Evolutionary conservation across 768 basidiomycete genomes (phyloP).

Genomic region (Mycena maculata): DNA sequence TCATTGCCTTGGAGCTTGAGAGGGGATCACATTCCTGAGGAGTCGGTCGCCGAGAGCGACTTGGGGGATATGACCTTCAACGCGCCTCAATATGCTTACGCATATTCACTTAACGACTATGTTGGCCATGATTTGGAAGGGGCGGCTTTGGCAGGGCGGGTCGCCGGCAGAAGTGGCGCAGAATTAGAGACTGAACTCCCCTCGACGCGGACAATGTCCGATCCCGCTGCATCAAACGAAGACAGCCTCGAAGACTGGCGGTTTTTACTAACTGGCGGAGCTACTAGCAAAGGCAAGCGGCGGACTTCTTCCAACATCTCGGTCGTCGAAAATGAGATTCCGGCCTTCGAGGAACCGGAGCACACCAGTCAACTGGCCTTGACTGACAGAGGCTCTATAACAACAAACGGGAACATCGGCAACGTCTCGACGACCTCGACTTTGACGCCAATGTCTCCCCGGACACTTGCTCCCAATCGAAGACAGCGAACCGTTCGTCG

Average conservation of each 20-base stretch:
- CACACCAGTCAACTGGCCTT: not conserved
- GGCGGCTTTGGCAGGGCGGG: conserved; percentile 3
- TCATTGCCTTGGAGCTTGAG: conserved; percentile 5
- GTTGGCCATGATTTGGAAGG: conserved; percentile 9
- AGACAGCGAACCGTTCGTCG: conserved; percentile 26
- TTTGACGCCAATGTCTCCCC: conserved; percentile 1
- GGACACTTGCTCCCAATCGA: conserved; percentile 27
- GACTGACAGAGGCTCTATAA: not conserved
- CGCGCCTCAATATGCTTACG: conserved; percentile 18
- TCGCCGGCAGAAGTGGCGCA: conserved; percentile 1
- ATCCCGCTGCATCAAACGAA: not conserved
- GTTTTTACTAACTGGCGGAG: conserved; percentile 4
- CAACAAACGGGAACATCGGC: conserved; percentile 8
- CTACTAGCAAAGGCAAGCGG: not conserved
- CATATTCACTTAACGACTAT: conserved; percentile 23
- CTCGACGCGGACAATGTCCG: not conserved
- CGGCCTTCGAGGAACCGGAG: not conserved
- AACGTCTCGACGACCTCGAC: conserved; percentile 10
- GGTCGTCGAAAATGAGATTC: conserved; percentile 12
- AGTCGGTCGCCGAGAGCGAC: not conserved
- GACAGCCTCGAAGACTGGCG: conserved; percentile 19
- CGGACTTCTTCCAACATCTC: conserved; percentile 32
- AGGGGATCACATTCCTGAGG: conserved; percentile 6
- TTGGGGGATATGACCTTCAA: conserved; percentile 21
- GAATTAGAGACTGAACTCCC: conserved; percentile 15